Percentiles rank a stretch among this genome's conserved stretches.
Evolutionary conservation across 2,329 filamentous ascomycete genomes (phyloP).

Genomic region (Aspergillus neotritici): DNA sequence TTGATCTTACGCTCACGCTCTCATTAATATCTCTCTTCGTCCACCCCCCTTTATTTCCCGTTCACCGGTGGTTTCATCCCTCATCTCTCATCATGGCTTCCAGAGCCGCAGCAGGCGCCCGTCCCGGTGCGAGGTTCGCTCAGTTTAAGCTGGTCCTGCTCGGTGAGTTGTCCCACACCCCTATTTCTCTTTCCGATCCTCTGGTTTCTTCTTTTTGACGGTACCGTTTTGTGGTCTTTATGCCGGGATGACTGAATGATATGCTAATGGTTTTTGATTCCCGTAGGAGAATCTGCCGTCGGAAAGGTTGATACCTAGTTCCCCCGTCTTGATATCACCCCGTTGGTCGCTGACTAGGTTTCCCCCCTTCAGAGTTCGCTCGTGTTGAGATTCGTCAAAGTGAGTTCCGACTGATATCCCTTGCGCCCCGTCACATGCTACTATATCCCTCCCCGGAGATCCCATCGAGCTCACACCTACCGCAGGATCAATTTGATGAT

Average conservation of each 20-base stretch:
- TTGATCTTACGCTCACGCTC: background rate
- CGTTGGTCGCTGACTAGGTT: slow-evolving; percentile 25
- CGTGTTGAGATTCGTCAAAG: slow-evolving; percentile 97
- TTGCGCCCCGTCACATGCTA: background rate
- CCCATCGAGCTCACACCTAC: slow-evolving; percentile 3
- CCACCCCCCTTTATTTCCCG: slow-evolving; percentile 3
- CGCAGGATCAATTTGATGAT: slow-evolving; percentile 94
- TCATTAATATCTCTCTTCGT: background rate
- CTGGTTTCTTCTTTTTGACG: slow-evolving; percentile 9
- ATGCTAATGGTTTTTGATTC: slow-evolving; percentile 8
- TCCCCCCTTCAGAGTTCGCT: slow-evolving; percentile 71
- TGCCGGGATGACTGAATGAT: slow-evolving; percentile 11
- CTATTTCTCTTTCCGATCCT: too few species aligned
- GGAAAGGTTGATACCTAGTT: slow-evolving; percentile 67
- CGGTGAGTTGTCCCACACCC: slow-evolving; percentile 53
- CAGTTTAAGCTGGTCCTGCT: slow-evolving; percentile 98
- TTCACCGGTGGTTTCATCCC: background rate
- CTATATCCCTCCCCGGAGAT: too few species aligned
- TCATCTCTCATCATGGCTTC: slow-evolving; percentile 64
- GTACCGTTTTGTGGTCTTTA: slow-evolving; percentile 4
- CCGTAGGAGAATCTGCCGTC: slow-evolving; percentile 88
- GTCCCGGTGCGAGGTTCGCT: slow-evolving; percentile 74
- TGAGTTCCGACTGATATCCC: slow-evolving; percentile 38
- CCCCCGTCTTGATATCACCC: slow-evolving; percentile 6
- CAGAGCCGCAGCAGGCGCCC: slow-evolving; percentile 67